These are phyloP conservation scores for Dothidotthia symphoricarpi DNA, from an alignment of 2,329 filamentous ascomycete genomes.

Conservation along the genomic window DNA sequence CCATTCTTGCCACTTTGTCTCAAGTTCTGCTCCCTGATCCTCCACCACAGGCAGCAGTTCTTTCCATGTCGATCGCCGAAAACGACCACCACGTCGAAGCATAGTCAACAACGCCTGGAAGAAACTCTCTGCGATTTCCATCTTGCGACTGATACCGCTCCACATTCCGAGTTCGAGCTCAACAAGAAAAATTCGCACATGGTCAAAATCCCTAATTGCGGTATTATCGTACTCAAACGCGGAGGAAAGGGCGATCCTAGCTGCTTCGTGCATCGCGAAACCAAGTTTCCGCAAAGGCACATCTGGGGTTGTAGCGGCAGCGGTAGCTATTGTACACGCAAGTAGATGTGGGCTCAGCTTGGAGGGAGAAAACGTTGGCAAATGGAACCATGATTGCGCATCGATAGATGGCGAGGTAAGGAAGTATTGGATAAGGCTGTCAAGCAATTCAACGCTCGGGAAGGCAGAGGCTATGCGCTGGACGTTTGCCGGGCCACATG, in stretches of 20 bases:
- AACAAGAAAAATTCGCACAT: constrained; percentile 53
- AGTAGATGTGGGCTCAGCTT: constrained; percentile 59
- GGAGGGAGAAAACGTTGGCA: constrained; percentile 58
- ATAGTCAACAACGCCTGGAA: constrained; percentile 56
- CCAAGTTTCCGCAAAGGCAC: constrained; percentile 60
- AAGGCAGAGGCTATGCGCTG: constrained; percentile 59
- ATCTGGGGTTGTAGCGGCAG: constrained; percentile 59
- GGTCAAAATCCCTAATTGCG: constrained; percentile 52
- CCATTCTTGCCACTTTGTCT: constrained; percentile 67
- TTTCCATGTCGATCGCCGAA: constrained; percentile 57
- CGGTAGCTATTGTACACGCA: constrained; percentile 59
- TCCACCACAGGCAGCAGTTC: constrained; percentile 52
- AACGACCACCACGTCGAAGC: constrained; percentile 58
- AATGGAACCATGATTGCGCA: constrained; percentile 61
- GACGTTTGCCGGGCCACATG: constrained; percentile 54
- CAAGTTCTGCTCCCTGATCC: constrained; percentile 58
- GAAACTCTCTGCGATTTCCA: constrained; percentile 60
- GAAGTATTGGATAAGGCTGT: constrained; percentile 62
- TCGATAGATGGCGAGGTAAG: constrained; percentile 57
- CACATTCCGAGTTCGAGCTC: constrained; percentile 56
- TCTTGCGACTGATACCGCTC: constrained; percentile 60
- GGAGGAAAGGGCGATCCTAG: constrained; percentile 40
- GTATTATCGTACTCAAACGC: constrained; percentile 53
- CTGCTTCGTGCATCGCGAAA: constrained; percentile 51
- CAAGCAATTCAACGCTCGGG: constrained; percentile 59